Evolutionary conservation across 768 basidiomycete genomes (phyloP), one percentile per base, ranked within the genome.

Genomic region (Dioszegia crocea): DNA sequence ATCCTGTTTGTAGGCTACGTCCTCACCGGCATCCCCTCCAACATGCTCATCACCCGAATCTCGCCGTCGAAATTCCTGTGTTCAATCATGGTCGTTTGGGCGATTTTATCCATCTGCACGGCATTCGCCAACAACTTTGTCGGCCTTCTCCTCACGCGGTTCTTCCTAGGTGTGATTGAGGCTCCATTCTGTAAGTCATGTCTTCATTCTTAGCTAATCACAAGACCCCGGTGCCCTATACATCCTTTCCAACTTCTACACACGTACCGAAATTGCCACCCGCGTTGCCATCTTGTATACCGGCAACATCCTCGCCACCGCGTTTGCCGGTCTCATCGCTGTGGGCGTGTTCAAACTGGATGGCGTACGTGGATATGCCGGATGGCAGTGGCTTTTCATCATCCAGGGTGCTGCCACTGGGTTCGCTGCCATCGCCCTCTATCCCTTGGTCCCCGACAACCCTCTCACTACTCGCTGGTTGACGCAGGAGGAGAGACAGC

Each of bases 311-410:
- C 49, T 56, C 30, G 59, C 59, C 21, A 58, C 56, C 14, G 38
- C 59, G 24, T 56, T 61, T 26, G 59, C 59, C 21, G 59, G 65
- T 21, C 51, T 91, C 11, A 83, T 91, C 50, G 88, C 88, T 11
- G 86, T 87, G 29, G 85, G n/a, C 1, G 87, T 91, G 50, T 81
- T 91, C 17, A 80, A 83, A 62, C 88, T 90, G 86, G 82, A 88
- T 36, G 86, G 85, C 5, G 80, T 80, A 55, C 78, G 84, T 16
- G 88, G 88, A 0, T 79, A 82, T 57, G 80, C 85, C 9, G 86
- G 86, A 0, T 91, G 89, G 89, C 79, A 86, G 83, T 86, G 71
- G 86, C 48, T 65, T 8, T 71, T 66, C 50, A 61, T 62, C 48
- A 68, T 60, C 29, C 58, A 52, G 36, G 61, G 56, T 10, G 30